Percentiles rank a stretch among this genome's conserved stretches.
Conservation (phyloP, 495 filamentous ascomycete species). For the Staphylotrichum tortipilum region DNA sequence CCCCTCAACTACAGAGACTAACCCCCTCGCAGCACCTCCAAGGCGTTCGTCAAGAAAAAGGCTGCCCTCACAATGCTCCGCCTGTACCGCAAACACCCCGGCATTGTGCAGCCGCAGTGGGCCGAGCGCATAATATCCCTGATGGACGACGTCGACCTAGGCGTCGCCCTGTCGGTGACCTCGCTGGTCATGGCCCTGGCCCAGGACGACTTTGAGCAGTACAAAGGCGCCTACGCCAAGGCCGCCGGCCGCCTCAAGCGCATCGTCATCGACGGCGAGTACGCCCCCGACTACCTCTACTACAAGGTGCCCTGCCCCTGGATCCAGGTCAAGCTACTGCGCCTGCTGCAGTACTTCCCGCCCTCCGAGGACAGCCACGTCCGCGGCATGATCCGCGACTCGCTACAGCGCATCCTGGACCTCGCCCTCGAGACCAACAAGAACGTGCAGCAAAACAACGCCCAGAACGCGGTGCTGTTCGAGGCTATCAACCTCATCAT, state of each 20-base stretch:
- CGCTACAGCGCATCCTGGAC: conserved; percentile 81
- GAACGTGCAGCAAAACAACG: conserved; percentile 99
- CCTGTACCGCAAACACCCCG: conserved; percentile 86
- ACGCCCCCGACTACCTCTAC: conserved; percentile 82
- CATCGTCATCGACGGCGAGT: conserved; percentile 82
- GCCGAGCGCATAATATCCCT: conserved; percentile 93
- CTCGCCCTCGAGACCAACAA: conserved; percentile 87
- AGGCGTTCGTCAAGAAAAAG: conserved; percentile 99
- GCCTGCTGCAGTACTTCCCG: conserved; percentile 89
- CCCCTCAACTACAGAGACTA: no score
- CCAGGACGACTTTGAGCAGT: conserved; percentile 87
- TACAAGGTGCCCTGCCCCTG: conserved; percentile 99
- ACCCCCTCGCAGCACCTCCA: conserved; percentile 85
- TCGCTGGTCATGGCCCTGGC: conserved; percentile 94
- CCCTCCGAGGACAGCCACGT: conserved; percentile 93
- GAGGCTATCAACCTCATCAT: conserved; percentile 99
- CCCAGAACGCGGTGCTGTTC: conserved; percentile 95
- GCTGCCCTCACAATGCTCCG: conserved; percentile 93
- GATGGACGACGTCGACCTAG: conserved; percentile 95
- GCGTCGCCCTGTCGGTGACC: conserved; percentile 89
- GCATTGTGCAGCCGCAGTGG: conserved; percentile 93
- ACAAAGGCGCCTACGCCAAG: conserved; percentile 89
- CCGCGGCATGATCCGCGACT: conserved; percentile 84
- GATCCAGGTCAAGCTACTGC: conserved; percentile 92
- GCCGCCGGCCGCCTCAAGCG: conserved; percentile 81